Base-by-base conservation (phyloP, 192 early-diverging fungal genomes). In the Glomus cerebriforme region DNA sequence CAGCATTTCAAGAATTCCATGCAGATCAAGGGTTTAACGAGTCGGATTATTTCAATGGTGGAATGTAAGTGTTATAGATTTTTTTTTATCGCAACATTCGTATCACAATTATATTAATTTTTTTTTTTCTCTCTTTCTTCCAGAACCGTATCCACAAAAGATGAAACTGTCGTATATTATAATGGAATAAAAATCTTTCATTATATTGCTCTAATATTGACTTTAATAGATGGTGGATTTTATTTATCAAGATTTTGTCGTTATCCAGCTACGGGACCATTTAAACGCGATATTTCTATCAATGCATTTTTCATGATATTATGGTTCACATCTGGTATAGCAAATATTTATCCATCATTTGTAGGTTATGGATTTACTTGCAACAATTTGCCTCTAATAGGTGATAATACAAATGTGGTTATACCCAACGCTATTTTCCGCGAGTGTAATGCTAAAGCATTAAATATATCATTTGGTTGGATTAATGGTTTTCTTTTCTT, bases 281-380 rank as follows among this genome's bases (percentile, higher is more conserved):
- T 22, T 24, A 68, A 37, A 35, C 66, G 66, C 1, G 66, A 68
- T n/a, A 68, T 68, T 19, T 8, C 66, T 22, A 24, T 68, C 17
- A 68, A 39, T 0, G 17, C 32, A 29, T 68, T 68, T n/a, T 37
- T 68, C 22, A 35, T 22, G 22, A 8, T 2, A 34, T 68, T 68
- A 68, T 68, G 34, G 31, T 4, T 68, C 2, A n/a, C 9, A 22
- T 34, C 66, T 3, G 66, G 66, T n/a, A n/a, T 68, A 2, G n/a
- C 66, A 68, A 68, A 68, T 9, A 24, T 68, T 9, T 68, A 39
- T n/a, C 66, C 66, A 37, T 3, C 34, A 32, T 68, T 68, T 35
- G 1, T 39, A 68, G 66, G 66, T n/a, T 24, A 37, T 12, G 9
- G 19, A 17, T 68, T 39, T 68, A 34, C 22, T 35, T 68, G 66